Evolutionary conservation across 805 yeast species (phyloP), one percentile per base, ranked within the genome.

Genomic region (Wickerhamomyces bisporus): DNA sequence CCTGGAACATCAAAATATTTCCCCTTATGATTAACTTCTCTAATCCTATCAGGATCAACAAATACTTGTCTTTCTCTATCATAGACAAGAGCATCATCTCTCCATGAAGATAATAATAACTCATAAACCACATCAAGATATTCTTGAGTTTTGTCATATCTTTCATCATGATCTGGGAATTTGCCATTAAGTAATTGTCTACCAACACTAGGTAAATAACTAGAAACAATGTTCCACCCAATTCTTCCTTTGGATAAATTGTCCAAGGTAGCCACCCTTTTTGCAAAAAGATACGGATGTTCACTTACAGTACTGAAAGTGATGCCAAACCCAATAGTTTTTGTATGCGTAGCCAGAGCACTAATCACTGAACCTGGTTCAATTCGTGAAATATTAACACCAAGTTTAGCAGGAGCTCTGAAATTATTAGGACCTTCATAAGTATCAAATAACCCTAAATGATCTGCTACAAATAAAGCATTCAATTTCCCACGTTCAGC

Each of bases 201-300:
- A 4, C 66, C 62, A 14, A 66, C 65, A 42, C 61, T 51, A 30
- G 62, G 64, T 35, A 65, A 48, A 35, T 65, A 64, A 5, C 67
- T 60, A 16, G 66, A 55, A 13, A 66, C 71, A 8, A 66, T 58
- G 40, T 66, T 66, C 71, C 71, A 66, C 15, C 69, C 71, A 35
- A 66, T 41, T 41, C 71, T 49, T 14, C 71, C 71, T 15, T 53
- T 49, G 9, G 66, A 60, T 36, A 66, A 53, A 43, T 65, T 69
- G 41, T 66, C 71, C 26, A 65, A 51, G 1, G 71, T 62, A 6
- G 68, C 64, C 29, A 65, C 43, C 35, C 70, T 48, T 48, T 69
- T 53, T 10, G 66, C 60, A 25, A 65, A 59, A 38, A 52, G 64
- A 34, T 60, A 66, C 0, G 71, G 71, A n/a, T 55, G 58, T 35